These are phyloP conservation scores for Euphorbia schlechtendalii DNA, from an alignment of 441 rosid genomes.

Conservation along the genomic window DNA sequence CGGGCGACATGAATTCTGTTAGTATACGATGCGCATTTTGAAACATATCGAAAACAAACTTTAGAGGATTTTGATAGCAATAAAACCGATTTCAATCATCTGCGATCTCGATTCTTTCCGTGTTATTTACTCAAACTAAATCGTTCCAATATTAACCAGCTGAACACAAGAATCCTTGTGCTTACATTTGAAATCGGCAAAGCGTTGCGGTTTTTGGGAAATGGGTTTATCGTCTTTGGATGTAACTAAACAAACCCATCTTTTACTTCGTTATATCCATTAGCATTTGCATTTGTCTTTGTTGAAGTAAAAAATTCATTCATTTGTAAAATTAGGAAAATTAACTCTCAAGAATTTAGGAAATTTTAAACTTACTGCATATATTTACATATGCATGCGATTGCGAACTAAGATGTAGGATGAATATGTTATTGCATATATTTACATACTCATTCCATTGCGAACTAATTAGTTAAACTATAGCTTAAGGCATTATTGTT, in stretches of 20 bases:
- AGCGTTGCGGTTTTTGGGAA: neutral
- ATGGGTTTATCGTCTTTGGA: constrained; percentile 9
- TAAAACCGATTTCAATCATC: neutral
- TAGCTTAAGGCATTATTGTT: no score
- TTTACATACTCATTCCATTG: no score
- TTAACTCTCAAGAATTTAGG: no score
- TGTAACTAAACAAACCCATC: constrained; percentile 1
- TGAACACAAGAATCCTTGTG: neutral
- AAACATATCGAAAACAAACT: neutral
- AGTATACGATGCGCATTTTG: neutral
- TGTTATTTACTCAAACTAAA: neutral
- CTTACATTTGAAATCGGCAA: neutral
- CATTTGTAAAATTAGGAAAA: no score
- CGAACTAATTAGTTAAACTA: no score
- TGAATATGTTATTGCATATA: no score
- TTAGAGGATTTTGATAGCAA: neutral
- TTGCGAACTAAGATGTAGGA: no score
- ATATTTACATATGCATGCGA: no score
- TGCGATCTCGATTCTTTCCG: neutral
- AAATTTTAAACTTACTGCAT: no score
- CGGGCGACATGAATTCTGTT: neutral
- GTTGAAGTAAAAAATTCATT: no score
- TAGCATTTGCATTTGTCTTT: neutral
- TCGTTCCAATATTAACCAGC: neutral
- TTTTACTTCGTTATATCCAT: no score